Base-by-base conservation (phyloP, 768 basidiomycete species). In the Boletus huronensis region DNA sequence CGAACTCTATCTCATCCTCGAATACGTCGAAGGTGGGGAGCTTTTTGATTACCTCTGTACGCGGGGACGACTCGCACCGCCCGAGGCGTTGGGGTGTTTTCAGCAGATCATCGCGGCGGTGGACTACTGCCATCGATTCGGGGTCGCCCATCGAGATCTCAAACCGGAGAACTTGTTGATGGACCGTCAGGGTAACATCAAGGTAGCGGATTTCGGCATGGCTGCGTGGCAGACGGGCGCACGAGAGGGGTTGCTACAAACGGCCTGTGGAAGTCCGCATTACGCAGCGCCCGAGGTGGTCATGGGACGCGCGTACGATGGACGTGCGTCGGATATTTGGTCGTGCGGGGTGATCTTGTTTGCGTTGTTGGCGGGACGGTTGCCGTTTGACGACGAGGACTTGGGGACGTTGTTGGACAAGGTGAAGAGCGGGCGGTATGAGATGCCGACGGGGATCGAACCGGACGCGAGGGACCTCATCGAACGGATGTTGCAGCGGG, bases 151-250 rank as follows among this genome's bases (percentile, higher is more conserved):
- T 67, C 85, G 95, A 35, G 95, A 98, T 72, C 77, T 98, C 48
- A 96, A 98, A 66, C 93, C 91, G 2, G 95, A 97, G 70, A 98
- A 97, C 67, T 77, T 98, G 29, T 78, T 98, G 48, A 82, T 96
- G 46, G 90, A 93, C 74, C 76, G 80, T 36, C 75, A 90, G 63
- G 82, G 80, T 58, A 93, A 93, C 61, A 86, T 98, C 81, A 98
- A 96, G 68, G 85, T 98, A 32, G 93, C 91, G 2, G 95, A 98
- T 72, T 95, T 97, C 67, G 94, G 95, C n/a, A 94, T 97, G 90
- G 93, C 94, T 4, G 89, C 90, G 32, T 94, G 90, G 87, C 90
- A 93, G 71, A 78, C 74, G 25, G 81, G 82, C 56, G 77, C 79
- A 47, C 77, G 73, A 13, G 76, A 79, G 38, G 73, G 77, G 16